Base-by-base conservation (phyloP, 805 yeast genomes). In the Wickerhamiella dianesei region DNA sequence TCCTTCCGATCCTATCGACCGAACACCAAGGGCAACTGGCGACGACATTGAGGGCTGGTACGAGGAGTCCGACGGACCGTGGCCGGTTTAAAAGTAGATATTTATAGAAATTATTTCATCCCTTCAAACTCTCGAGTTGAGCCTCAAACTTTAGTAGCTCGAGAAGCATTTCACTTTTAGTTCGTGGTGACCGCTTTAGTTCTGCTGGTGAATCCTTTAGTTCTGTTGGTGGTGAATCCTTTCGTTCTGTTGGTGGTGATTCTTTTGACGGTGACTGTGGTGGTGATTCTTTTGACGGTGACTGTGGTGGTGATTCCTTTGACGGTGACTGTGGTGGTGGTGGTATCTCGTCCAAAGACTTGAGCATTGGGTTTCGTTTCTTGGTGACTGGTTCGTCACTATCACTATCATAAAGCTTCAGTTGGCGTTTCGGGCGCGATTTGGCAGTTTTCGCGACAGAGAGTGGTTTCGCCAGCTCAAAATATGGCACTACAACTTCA, bases 11-110 rank as follows among this genome's bases (percentile, higher is more conserved):
- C 67, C 64, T 3, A 66, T 82, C 3, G 96, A 84, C 58, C 71
- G 96, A 54, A 79, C 79, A 25, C 73, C 80, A 4, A 85, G 86
- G 25, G 80, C 83, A 0, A 65, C 77, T n/a, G 96, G 96, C 29
- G 79, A 75, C 45, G 96, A 85, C 65, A 84, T 92, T 43, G 78
- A 79, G 3, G 98, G 97, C 3, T 92, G 98, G 98, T 17, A 20
- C n/a, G 41, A 39, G 17, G 20, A 39, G 17, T 25, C 32, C 32
- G 32, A 25, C 32, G 32, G 32, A 6, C 32, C 32, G 32, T 25
- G 32, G 32, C 32, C 32, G 6, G 32, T 25, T 25, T 25, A 25
- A 25, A 25, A 25, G 9, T 25, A 25, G 32, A 25, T 25, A 25
- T 25, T 25, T 25, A 25, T 25, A 25, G 32, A 25, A 25, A 25